Evolutionary conservation across 768 basidiomycete genomes (phyloP).

Genomic region (Auriculariales sp.): DNA sequence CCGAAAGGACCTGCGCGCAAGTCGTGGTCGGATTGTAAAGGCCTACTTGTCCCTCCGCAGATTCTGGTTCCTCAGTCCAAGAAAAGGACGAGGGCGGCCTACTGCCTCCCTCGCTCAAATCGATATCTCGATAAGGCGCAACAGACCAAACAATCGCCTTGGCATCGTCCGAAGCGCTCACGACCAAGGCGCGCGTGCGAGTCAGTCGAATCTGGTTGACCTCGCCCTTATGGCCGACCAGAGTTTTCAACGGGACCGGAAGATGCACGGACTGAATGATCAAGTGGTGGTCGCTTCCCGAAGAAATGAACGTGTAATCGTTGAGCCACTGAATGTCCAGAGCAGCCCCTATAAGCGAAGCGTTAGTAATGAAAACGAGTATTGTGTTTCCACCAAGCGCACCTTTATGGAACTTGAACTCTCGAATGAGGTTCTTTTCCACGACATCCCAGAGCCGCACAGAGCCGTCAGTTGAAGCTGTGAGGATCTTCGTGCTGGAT

Average conservation of each 20-base stretch:
- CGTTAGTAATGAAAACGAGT: background rate
- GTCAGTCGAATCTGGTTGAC: constrained; percentile 68
- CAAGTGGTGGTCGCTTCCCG: constrained; percentile 53
- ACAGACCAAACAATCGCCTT: constrained; percentile 69
- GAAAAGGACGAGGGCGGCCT: too few relatives aligned
- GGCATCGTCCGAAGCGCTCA: constrained; percentile 70
- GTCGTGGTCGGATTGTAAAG: too few relatives aligned
- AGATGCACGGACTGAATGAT: constrained; percentile 44
- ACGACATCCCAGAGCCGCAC: background rate
- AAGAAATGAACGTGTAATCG: constrained; percentile 54
- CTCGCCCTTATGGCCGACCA: constrained; percentile 57
- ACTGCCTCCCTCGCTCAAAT: too few relatives aligned
- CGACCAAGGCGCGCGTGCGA: constrained; percentile 46
- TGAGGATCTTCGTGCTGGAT: background rate
- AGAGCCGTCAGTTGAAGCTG: background rate
- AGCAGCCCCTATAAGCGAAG: constrained; percentile 32
- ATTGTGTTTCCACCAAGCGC: background rate
- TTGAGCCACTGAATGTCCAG: constrained; percentile 71
- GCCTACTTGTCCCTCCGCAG: too few relatives aligned
- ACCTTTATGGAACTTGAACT: constrained; percentile 53
- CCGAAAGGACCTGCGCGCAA: constrained; percentile 23
- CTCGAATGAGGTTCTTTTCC: background rate
- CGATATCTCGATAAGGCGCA: too few relatives aligned
- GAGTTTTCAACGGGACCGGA: background rate
- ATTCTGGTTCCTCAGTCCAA: too few relatives aligned